These are phyloP conservation scores for Emergomyces pasteurianus DNA, from an alignment of 2,329 filamentous ascomycete species.

Conservation along the genomic window DNA sequence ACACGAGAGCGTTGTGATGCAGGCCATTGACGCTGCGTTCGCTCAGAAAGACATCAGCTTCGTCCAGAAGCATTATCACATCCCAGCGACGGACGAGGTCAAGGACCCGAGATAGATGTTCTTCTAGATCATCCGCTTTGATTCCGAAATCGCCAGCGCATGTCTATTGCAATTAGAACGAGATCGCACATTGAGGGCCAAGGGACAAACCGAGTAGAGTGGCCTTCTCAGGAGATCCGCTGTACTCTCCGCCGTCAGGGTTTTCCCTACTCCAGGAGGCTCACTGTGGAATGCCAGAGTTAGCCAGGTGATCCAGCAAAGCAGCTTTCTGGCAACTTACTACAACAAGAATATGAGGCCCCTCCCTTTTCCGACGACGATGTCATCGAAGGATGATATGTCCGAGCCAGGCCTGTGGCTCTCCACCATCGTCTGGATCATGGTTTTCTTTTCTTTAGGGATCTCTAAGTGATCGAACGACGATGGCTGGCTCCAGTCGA, in stretches of 20 bases:
- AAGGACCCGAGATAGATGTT: conserved; percentile 34
- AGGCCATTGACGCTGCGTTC: conserved; percentile 30
- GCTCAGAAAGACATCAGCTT: conserved; percentile 36
- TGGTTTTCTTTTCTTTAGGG: conserved; percentile 26
- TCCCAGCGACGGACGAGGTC: conserved; percentile 41
- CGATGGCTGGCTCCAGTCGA: conserved; percentile 30
- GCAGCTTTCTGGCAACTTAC: neutral
- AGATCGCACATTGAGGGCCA: neutral
- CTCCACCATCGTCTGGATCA: conserved; percentile 37
- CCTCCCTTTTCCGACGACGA: conserved; percentile 41
- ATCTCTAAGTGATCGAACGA: conserved; percentile 40
- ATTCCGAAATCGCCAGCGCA: conserved; percentile 38
- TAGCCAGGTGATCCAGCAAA: neutral
- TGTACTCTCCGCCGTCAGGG: conserved; percentile 40
- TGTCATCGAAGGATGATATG: conserved; percentile 35
- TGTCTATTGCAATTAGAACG: neutral
- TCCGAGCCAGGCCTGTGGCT: conserved; percentile 34
- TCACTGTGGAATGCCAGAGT: conserved; percentile 17
- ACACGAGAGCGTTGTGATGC: conserved; percentile 36
- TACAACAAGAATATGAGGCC: conserved; percentile 41
- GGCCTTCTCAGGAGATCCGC: conserved; percentile 40
- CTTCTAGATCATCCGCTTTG: conserved; percentile 32
- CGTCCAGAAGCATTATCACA: conserved; percentile 41
- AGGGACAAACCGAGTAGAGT: conserved; percentile 35
- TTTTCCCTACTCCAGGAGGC: conserved; percentile 45